phyloP scores from a whole-genome alignment of 495 filamentous ascomycete genomes.

The Hyaloscypha hepaticicola region DNA sequence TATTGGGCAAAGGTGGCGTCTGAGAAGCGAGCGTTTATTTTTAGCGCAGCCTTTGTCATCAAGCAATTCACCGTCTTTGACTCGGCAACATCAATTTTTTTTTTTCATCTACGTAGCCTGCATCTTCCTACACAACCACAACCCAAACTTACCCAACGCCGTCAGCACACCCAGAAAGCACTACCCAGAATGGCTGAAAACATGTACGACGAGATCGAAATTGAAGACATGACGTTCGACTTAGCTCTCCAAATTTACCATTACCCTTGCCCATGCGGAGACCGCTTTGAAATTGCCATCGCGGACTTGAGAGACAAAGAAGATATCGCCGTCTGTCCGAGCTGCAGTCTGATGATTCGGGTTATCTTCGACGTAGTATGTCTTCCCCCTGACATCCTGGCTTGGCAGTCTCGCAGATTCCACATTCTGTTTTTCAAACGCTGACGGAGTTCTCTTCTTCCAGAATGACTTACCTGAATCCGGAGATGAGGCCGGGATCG shows the following conservation, averaged over 20 bases:
- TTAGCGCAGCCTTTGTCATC: not conserved
- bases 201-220: constrained; percentile 98
- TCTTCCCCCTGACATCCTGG: constrained; percentile 11
- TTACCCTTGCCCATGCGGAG: constrained; percentile 95
- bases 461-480: constrained; percentile 25
- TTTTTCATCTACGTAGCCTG: not conserved
- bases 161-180: not conserved
- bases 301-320: constrained; percentile 82
- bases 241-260: constrained; percentile 79
- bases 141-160: not conserved
- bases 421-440: not conserved
- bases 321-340: constrained; percentile 93
- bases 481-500: constrained; percentile 6
- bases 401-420: not conserved
- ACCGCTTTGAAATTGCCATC: constrained; percentile 91
- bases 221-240: constrained; percentile 98
- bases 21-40: constrained; percentile 1
- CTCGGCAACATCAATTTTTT: not conserved
- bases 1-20: not conserved
- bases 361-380: constrained; percentile 88
- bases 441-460: not conserved
- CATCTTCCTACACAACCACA: not conserved
- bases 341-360: constrained; percentile 92
- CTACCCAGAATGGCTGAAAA: constrained; percentile 51
- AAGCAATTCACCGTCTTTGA: not conserved